Evolutionary conservation across 1,139 yeast genomes (phyloP), one percentile per base, ranked within the genome.

Genomic region (Scheffersomyces lignicola): DNA sequence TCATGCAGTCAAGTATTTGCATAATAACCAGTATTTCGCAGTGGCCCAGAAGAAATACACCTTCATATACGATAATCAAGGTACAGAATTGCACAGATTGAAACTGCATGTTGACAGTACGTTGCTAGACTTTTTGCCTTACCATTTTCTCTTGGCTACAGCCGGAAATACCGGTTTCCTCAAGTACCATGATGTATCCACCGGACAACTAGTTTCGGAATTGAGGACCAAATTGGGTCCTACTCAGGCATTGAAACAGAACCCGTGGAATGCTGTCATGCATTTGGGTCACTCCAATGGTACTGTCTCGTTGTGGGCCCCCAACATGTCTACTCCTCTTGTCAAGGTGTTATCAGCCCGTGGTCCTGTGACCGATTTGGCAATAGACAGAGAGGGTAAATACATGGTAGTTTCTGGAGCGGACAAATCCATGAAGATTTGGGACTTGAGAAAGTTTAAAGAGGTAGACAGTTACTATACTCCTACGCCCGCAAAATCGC

Each of bases 41-140:
- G 96, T 83, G 11, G 98, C 99, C 1, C 99, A 94, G 62, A 90
- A 89, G 62, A 90, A 89, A 58, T 87, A 92, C 58, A 86, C 95
- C 1, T 94, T 83, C 56, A 86, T 94, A 29, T 94, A 94, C 58
- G 97, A 92, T 58, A 82, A 83, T 47, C 79, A 81, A 43, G 99
- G 99, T 18, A 74, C 83, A 32, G 99, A 94, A 69, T 67, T 94
- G 42, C 99, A 94, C 60, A 78, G 95, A 52, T 69, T 94, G 60
- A 86, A 85, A 51, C 92, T 87, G 54, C 98, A 92, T 54, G 71
- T 89, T 24, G 98, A 90, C 47, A 83, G 83, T 14, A 87, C 92
- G 9, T 68, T 77, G 38, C 65, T 94, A 52, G 96, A 90, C 45
- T 94, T 88, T 53, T 70, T 94, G 44, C 97, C 97, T 1, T 92